Conservation (phyloP, 345 rosid species). For the Eucalyptus erythrocorys region DNA sequence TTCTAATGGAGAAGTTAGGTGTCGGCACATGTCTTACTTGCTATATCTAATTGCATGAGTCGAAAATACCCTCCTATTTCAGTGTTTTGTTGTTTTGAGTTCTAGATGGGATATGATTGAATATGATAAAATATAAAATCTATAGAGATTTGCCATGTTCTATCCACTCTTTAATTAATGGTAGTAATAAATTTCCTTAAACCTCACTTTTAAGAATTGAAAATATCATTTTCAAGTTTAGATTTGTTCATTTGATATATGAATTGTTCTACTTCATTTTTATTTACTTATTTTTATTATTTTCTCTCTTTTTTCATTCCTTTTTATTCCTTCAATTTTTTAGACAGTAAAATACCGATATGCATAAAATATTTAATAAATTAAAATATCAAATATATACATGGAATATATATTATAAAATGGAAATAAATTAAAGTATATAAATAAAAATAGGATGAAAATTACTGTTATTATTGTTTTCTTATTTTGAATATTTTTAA, state of each 20-base stretch:
- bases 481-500: background rate
- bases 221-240: background rate
- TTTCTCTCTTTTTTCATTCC: background rate
- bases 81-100: background rate
- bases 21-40: background rate
- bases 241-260: background rate
- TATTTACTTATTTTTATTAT: background rate
- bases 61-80: background rate
- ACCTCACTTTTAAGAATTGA: background rate
- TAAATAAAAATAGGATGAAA: background rate
- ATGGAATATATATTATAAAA: background rate
- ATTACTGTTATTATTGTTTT: background rate
- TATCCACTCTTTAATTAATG: background rate
- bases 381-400: background rate
- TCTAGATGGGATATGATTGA: rapidly evolving
- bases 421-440: background rate
- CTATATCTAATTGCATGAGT: background rate
- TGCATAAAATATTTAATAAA: background rate
- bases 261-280: background rate
- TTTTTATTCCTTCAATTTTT: background rate
- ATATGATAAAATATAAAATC: background rate
- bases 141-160: rapidly evolving
- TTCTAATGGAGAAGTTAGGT: rapidly evolving
- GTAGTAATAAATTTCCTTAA: background rate
- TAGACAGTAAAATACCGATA: background rate